Percentiles rank a stretch among this genome's conserved stretches.
These are phyloP conservation scores for Globisporangium irregulare DNA, from an alignment of 352 stramenopile genomes.

Conservation along the genomic window DNA sequence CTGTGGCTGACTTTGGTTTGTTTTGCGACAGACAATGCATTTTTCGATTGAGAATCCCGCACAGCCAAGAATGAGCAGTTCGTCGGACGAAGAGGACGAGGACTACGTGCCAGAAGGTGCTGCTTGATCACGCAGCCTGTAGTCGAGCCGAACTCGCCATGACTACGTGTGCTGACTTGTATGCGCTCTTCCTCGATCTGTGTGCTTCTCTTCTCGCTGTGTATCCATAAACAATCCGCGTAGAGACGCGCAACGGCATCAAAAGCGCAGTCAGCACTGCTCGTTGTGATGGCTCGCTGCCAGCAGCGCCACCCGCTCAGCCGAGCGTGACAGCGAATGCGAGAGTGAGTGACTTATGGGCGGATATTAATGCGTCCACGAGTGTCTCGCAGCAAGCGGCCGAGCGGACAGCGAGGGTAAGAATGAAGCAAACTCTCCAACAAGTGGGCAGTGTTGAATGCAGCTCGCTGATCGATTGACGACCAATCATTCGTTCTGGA, in stretches of 20 bases:
- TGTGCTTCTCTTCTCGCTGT: neutral
- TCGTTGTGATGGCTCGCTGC: neutral
- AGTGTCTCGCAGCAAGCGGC: slow-evolving; percentile 46
- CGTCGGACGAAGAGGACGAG: slow-evolving; percentile 61
- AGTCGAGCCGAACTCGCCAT: neutral
- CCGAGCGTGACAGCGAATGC: slow-evolving; percentile 30
- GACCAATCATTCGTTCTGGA: neutral
- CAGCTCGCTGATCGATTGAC: neutral
- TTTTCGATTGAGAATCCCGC: neutral
- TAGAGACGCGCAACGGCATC: slow-evolving; percentile 2
- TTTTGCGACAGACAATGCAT: neutral
- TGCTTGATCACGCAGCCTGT: neutral
- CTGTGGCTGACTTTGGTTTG: neutral
- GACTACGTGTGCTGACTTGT: neutral
- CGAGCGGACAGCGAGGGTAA: slow-evolving; percentile 49
- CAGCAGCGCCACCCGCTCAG: neutral
- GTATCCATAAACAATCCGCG: neutral
- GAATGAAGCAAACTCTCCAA: neutral
- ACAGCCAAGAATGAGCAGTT: slow-evolving; percentile 46
- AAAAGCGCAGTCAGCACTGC: slow-evolving; percentile 13
- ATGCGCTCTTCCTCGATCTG: neutral
- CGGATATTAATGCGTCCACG: slow-evolving; percentile 61
- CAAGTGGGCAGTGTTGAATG: neutral
- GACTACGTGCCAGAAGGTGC: slow-evolving; percentile 70
- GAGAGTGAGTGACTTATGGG: slow-evolving; percentile 51